phyloP scores from a whole-genome alignment of 2,329 filamentous ascomycete genomes.

The Colletotrichum tabaci region DNA sequence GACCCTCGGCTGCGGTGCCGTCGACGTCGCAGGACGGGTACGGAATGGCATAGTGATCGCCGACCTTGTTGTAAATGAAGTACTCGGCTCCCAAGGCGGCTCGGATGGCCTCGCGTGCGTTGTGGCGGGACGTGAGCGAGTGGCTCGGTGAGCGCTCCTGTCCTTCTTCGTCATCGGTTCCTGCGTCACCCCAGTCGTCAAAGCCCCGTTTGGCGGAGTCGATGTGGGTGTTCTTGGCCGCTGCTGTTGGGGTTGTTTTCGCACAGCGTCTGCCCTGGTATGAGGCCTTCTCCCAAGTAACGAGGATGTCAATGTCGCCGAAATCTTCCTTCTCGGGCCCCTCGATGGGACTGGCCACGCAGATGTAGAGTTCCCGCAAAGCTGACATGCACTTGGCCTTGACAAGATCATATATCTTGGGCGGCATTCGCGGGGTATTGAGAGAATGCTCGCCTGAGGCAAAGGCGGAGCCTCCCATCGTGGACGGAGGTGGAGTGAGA shows the following conservation, averaged over 20 bases:
- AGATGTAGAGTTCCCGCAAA: conserved; percentile 66
- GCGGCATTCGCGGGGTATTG: conserved; percentile 76
- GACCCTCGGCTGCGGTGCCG: not conserved
- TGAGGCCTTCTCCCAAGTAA: conserved; percentile 56
- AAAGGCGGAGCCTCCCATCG: conserved; percentile 79
- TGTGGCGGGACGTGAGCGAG: not conserved
- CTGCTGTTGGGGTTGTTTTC: no score
- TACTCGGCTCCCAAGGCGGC: conserved; percentile 62
- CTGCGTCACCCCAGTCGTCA: not conserved
- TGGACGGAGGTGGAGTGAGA: not conserved
- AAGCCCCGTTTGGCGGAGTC: not conserved
- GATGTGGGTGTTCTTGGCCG: not conserved
- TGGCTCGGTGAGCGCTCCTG: conserved; percentile 1
- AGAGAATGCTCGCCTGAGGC: conserved; percentile 61
- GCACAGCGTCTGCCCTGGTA: conserved; percentile 28
- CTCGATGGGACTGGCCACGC: conserved; percentile 74
- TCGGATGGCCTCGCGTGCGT: conserved; percentile 24
- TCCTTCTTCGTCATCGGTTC: not conserved
- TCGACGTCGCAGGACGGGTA: conserved; percentile 58
- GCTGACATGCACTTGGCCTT: conserved; percentile 61
- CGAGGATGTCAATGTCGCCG: conserved; percentile 82
- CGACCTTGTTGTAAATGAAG: conserved; percentile 48
- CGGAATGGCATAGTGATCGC: conserved; percentile 67
- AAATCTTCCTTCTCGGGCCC: conserved; percentile 77
- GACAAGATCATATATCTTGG: conserved; percentile 68